Base-by-base conservation (phyloP, 257 asterid genomes). In the Catharanthus roseus region DNA sequence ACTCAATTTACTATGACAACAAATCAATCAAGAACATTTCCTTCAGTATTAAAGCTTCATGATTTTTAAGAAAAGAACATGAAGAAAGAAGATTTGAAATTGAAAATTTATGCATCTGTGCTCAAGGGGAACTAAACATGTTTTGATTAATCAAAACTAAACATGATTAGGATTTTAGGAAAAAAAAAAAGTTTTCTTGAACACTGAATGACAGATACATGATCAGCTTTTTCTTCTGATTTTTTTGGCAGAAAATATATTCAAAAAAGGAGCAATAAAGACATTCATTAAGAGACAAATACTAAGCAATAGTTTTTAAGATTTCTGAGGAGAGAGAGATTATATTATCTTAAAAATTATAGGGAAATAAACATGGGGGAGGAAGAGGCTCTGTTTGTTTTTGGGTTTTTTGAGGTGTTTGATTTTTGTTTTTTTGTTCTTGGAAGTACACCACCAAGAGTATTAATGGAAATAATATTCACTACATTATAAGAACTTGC, bases 401-500 rank as follows among this genome's bases (percentile, higher is more conserved):
- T n/a, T n/a, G n/a, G n/a, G n/a, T n/a, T 62, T 79, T 72, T 72
- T 78, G 68, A 72, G 74, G 83, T 44, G 44, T 56, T n/a, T 66
- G 42, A 10, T 72, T 75, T 79, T 75, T 74, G 78, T 69, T 68
- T 75, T n/a, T 10, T 79, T 63, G 73, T 73, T 79, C 65, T 75
- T 79, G 83, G 80, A 75, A 67, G 58, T 50, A 75, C 50, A 41
- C 45, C 41, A 0, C 23, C 10, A 23, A 24, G n/a, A 71, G 67
- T 44, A 73, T 73, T 69, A 61, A 69, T 54, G 47, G 29, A 19
- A 19, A 71, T 65, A 75, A 65, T 24, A 50, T 67, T 60, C 64
- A 58, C 51, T 31, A 72, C 54, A 18, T 63, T 68, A 58, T 16
- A 61, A 54, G n/a, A 26, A 60, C 49, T 66, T 36, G 41, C 6